A percentile compares a stretch with the other conserved stretches of the same genome.
Evolutionary conservation across 2,329 filamentous ascomycete species (phyloP).

Genomic region (Tolypocladium guangdongense): DNA sequence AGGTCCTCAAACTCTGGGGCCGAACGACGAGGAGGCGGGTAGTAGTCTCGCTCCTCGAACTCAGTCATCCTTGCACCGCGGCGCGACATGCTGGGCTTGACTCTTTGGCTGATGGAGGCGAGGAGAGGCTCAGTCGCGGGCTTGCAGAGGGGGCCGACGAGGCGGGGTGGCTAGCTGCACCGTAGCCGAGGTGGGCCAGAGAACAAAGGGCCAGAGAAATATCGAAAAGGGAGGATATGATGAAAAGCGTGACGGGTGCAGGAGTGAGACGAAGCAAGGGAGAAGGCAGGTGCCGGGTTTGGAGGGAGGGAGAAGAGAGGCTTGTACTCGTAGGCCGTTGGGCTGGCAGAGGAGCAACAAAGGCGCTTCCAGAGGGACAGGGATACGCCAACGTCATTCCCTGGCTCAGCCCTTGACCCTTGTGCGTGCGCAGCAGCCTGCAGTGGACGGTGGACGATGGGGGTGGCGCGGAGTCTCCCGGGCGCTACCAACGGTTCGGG

Average conservation of each 20-base stretch:
- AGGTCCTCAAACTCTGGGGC: conserved; percentile 12
- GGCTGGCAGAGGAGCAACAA: neutral
- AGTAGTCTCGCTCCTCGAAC: conserved; percentile 36
- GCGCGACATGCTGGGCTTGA: conserved; percentile 7
- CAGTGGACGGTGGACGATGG: neutral
- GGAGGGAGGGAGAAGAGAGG: neutral
- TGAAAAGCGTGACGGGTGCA: neutral
- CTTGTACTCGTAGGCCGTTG: neutral
- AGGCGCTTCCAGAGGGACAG: neutral
- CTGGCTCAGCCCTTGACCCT: neutral
- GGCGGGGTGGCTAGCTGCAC: neutral
- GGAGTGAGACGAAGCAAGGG: neutral
- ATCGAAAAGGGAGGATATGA: too few relatives aligned
- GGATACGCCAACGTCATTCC: neutral
- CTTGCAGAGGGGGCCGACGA: neutral
- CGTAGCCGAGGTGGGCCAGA: too few relatives aligned
- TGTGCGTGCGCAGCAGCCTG: neutral
- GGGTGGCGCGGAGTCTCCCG: neutral
- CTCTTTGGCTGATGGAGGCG: too few relatives aligned
- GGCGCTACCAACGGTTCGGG: neutral
- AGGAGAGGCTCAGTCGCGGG: neutral
- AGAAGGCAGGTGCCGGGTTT: neutral
- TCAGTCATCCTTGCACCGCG: conserved; percentile 19
- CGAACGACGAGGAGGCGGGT: conserved; percentile 24
- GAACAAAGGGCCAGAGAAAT: neutral